Base-by-base conservation (phyloP, 768 basidiomycete species). In the Cantharellus cinnabarinus region DNA sequence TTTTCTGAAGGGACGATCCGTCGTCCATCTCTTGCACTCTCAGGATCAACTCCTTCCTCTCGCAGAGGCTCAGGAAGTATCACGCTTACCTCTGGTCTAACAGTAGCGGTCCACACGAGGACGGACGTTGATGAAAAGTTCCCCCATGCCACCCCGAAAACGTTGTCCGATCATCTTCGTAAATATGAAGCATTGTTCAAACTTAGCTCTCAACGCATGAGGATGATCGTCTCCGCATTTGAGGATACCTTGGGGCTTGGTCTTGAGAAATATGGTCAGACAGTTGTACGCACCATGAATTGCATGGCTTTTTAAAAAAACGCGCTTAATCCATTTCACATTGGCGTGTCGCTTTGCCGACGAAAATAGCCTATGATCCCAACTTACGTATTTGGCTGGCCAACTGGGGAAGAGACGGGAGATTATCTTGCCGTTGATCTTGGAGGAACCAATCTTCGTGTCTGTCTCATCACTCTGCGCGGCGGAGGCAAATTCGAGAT, bases 401-500 rank as follows among this genome's bases (percentile, higher is more conserved):
- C 95, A 3, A 79, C 82, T 5, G 89, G 93, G 2, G 71, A 85
- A 60, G 95, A 99, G 73, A 76, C 74, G 7, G 94, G 95, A 5
- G 84, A 91, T 58, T 95, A 76, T 70, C 81, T 98, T 42, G 90
- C 95, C 4, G 72, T 99, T 40, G 87, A 90, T 70, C 82, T 90
- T 41, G 87, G 88, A 57, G 93, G 93, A 41, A 98, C 94, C 34
- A 98, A 99, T 67, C 78, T 99, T n/a, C 90, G 95, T 50, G 95
- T 97, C 50, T 99, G 95, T 72, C 83, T 95, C 50, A 94, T 99
- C 56, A 86, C 82, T 38, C 74, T 99, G 2, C 81, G 85, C 64
- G 95, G 95, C 35, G 78, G 82, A 5, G 94, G 95, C 61, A 93
- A 94, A 74, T 99, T 98, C 69, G 91, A 97, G 71, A 85, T 99